These are phyloP conservation scores for Neurospora sp. DNA, from an alignment of 495 filamentous ascomycete genomes.

Conservation along the genomic window DNA sequence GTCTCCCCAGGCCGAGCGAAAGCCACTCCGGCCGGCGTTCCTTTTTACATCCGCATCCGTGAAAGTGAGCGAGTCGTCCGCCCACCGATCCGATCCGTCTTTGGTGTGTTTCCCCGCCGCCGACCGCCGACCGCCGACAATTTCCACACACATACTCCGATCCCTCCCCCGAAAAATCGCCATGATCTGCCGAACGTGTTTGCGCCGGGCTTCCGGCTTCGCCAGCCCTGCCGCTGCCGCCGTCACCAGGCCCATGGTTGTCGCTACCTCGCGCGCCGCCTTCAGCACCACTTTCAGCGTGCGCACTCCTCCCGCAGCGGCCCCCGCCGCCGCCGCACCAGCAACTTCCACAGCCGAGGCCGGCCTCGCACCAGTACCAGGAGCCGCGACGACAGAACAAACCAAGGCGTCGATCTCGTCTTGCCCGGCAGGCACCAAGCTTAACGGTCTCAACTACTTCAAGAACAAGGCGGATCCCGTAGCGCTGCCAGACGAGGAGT, in stretches of 20 bases:
- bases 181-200: slow-evolving; percentile 41
- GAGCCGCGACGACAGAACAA: slow-evolving; percentile 3
- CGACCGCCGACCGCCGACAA: neutral
- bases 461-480: slow-evolving; percentile 61
- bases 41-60: neutral
- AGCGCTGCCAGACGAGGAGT: slow-evolving; percentile 72
- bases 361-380: neutral
- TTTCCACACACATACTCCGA: neutral
- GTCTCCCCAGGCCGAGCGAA: neutral
- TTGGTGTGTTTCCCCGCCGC: slow-evolving; percentile 1
- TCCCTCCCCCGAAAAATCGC: neutral
- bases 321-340: slow-evolving; percentile 12
- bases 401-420: slow-evolving; percentile 20
- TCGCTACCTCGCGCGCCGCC: neutral
- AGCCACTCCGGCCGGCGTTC: neutral
- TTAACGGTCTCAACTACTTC: slow-evolving; percentile 79
- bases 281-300: slow-evolving; percentile 23
- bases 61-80: neutral
- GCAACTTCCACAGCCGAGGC: slow-evolving; percentile 4
- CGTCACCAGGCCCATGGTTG: slow-evolving; percentile 7
- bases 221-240: slow-evolving; percentile 1
- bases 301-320: slow-evolving; percentile 19
- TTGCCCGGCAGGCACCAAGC: slow-evolving; percentile 56
- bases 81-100: neutral
- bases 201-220: slow-evolving; percentile 25